Evolutionary conservation across 2,329 filamentous ascomycete genomes (phyloP), one percentile per base, ranked within the genome.

Genomic region (Lasiodiplodia citricola): DNA sequence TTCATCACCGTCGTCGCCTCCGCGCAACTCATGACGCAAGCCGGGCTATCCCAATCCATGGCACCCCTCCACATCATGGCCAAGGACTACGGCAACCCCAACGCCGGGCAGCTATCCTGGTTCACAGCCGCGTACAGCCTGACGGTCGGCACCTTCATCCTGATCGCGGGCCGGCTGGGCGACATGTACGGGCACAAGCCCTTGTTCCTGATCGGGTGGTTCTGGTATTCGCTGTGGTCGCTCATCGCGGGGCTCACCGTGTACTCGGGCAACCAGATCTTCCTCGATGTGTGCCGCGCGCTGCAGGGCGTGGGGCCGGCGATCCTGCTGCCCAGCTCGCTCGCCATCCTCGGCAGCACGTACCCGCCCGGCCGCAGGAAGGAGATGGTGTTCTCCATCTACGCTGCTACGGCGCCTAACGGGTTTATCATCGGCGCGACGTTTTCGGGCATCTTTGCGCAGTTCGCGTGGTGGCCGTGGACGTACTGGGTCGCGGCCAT

Each of bases 271-370:
- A 74, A 76, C 37, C 75, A 80, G 2, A 73, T 82, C 2, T 81
- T 82, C 69, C 76, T 77, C 44, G 78, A 79, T 51, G 74, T 77
- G 1, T 60, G 62, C 47, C 71, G 80, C 50, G 80, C 77, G 0
- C 58, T 82, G 31, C 74, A 76, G 57, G 85, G 88, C 0, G 83
- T 90, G 21, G 90, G 90, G 0, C 87, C 88, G 0, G 88, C 89
- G 0, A 81, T 92, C 41, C 79, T 85, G 13, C 80, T 92, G 28
- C 90, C 90, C 0, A 92, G 91, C 70, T 88, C 83, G 0, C 77
- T 92, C 25, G 89, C 88, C 2, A 81, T 92, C 14, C 76, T 92
- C 0, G 89, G 88, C 2, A 80, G 81, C 0, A 83, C 85, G 0
- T 91, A 90, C 71, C 78, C 82, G 0, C 86, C 86, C 0, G 88